A percentile compares a stretch with the other conserved stretches of the same genome.
phyloP scores from a whole-genome alignment of 169 alveolate species.

The Eimeria sp. region DNA sequence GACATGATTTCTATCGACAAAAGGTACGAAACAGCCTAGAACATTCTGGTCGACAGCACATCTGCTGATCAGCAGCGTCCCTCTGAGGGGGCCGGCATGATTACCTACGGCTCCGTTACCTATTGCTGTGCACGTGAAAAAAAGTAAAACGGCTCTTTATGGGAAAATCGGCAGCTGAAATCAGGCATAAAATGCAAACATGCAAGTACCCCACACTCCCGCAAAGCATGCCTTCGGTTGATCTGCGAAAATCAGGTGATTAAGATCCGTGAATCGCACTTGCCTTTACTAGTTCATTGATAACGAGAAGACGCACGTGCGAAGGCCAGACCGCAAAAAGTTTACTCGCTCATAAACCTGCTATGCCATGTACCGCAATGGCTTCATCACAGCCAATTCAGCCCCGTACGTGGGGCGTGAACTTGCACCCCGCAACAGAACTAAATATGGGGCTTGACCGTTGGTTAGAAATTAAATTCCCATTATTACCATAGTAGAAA shows the following conservation, averaged over 20 bases:
- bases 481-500: not conserved
- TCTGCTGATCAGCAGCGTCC: not conserved
- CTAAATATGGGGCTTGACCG: conserved; percentile 55
- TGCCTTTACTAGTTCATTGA: conserved; percentile 78
- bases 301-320: conserved; percentile 73
- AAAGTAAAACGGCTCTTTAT: not conserved
- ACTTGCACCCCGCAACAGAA: conserved; percentile 69
- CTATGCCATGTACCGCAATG: not conserved
- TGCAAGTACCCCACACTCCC: conserved; percentile 66
- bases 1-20: not conserved
- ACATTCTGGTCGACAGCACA: not conserved
- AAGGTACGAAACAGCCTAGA: not conserved
- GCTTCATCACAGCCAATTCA: conserved; percentile 22
- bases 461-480: not conserved
- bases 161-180: not conserved
- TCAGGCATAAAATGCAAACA: not conserved
- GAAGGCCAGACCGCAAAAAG: conserved; percentile 60
- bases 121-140: not conserved
- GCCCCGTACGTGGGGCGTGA: conserved; percentile 75
- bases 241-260: not conserved
- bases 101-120: not conserved
- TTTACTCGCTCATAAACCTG: not conserved
- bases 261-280: not conserved
- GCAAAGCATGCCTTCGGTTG: not conserved
- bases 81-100: not conserved